Evolutionary conservation across 2,329 filamentous ascomycete genomes (phyloP).

Genomic region (Talaromyces marneffei): DNA sequence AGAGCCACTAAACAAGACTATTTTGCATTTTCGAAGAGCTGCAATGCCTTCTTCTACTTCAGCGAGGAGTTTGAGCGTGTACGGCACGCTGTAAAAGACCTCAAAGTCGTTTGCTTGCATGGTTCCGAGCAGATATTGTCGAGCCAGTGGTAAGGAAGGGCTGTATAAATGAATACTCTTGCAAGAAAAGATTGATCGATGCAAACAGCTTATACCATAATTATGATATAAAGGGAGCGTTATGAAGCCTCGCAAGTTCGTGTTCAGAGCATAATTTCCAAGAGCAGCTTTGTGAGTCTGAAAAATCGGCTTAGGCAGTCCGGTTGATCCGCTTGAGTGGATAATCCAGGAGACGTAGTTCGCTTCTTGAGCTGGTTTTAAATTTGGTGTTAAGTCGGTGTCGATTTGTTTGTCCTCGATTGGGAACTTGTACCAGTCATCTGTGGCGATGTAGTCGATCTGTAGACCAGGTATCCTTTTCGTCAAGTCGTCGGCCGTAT

Average conservation of each 20-base stretch:
- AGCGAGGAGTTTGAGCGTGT: slow-evolving; percentile 57
- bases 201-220: slow-evolving; percentile 53
- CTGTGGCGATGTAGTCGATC: slow-evolving; percentile 25
- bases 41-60: slow-evolving; percentile 52
- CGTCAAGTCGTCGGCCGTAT: slow-evolving; percentile 21
- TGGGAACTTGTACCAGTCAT: slow-evolving; percentile 19
- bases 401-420: slow-evolving; percentile 11
- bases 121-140: slow-evolving; percentile 42
- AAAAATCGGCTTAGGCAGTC: slow-evolving; percentile 58
- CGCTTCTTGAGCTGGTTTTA: slow-evolving; percentile 25
- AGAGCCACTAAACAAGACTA: slow-evolving; percentile 55
- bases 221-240: slow-evolving; percentile 56
- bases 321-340: slow-evolving; percentile 54
- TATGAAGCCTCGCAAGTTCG: slow-evolving; percentile 47
- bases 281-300: slow-evolving; percentile 50
- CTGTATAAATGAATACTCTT: slow-evolving; percentile 52
- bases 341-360: slow-evolving; percentile 41
- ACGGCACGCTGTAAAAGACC: slow-evolving; percentile 58
- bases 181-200: slow-evolving; percentile 47
- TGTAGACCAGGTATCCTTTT: slow-evolving; percentile 19
- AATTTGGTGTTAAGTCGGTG: slow-evolving; percentile 20
- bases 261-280: slow-evolving; percentile 43
- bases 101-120: slow-evolving; percentile 44
- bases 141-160: slow-evolving; percentile 51
- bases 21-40: slow-evolving; percentile 21